Base-by-base conservation (phyloP, 2,329 filamentous ascomycete species). In the Aspergillus sergii region DNA sequence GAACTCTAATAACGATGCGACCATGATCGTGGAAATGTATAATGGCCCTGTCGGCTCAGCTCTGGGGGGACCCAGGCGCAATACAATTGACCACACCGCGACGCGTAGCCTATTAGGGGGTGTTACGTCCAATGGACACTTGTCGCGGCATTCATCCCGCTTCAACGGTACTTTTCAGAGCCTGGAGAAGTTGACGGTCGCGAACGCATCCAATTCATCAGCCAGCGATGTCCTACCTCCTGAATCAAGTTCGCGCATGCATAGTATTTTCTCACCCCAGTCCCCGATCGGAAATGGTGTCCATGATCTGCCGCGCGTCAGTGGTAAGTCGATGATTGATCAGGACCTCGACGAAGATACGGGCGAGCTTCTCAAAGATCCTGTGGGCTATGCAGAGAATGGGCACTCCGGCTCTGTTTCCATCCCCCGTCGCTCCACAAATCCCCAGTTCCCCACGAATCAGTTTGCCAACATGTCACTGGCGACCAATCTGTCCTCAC, bases 391-490 rank as follows among this genome's bases (percentile, higher is more conserved):
- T 69, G 92, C 91, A 11, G 90, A 94, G 71, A 92, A 88, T 71
- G 89, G 88, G 2, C 82, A 86, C 60, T 79, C 81, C 16, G 72
- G 71, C 48, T 78, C 76, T 57, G 70, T 72, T 46, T 72, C 71
- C 14, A 72, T 72, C 53, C 80, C 84, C 64, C 89, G 92, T 59
- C 88, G 89, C 67, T 86, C 88, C 45, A 93, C 90, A 1, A 91
- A 89, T 59, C 88, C 91, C 30, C 88, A 91, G 64, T 81, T 94
- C 45, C 89, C 91, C 9, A 85, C 91, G 30, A 81, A 84, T 65
- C 88, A 88, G 39, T 89, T 96, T 80, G 84, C 84, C 41, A 86
- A 83, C 55, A 81, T 97, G 59, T 91, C 91, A 10, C 80, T 96
- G 61, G 90, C 89, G 71, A 92, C 91, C n/a, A 84, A 81, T 55